Evolutionary conservation across 208 protist species (phyloP), one percentile per base, ranked within the genome.

Genomic region (Trypanosoma mega): DNA sequence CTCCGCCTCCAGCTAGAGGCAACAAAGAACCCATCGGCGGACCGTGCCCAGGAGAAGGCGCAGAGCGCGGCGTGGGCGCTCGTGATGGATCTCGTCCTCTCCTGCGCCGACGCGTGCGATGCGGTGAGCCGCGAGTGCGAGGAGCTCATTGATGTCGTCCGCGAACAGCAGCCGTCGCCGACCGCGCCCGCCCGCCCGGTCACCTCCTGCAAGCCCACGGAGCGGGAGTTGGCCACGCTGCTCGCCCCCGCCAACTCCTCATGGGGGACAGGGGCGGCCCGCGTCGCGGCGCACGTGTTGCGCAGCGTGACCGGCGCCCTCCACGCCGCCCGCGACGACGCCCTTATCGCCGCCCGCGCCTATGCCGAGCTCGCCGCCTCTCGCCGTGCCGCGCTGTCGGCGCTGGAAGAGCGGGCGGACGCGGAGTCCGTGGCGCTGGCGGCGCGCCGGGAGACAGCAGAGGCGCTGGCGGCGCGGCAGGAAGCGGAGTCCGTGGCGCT

Each of bases 81-180:
- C 23, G 50, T 37, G 27, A 16, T 31, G 24, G 24, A 21, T 11
- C 24, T 34, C 11, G 24, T 34, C 16, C 50, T 31, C 27, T 20
- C 20, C 20, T 63, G 43, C 24, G 64, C 53, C 27, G 53, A 59
- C 36, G 54, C 11, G 12, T 62, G 53, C 34, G 64, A 59, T 34
- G 48, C 30, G 0, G 20, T 63, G 56, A 71, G 53, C 24, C 50
- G 53, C 23, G 64, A 61, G 47, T 63, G 64, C 33, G 57, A 57
- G 0, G 64, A 59, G 21, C 18, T 62, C 23, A 62, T 71, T 44
- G 55, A 63, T 44, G 49, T 62, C 30, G 29, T 62, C 2, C 49
- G 36, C 27, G 64, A 71, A 27, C 46, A 39, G 27, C 23, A 52
- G 2, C 20, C 34, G 34, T 39, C 8, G 34, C 8, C 34, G 8